Evolutionary conservation across 2,329 filamentous ascomycete genomes (phyloP).

Genomic region (Shiraia sp.): DNA sequence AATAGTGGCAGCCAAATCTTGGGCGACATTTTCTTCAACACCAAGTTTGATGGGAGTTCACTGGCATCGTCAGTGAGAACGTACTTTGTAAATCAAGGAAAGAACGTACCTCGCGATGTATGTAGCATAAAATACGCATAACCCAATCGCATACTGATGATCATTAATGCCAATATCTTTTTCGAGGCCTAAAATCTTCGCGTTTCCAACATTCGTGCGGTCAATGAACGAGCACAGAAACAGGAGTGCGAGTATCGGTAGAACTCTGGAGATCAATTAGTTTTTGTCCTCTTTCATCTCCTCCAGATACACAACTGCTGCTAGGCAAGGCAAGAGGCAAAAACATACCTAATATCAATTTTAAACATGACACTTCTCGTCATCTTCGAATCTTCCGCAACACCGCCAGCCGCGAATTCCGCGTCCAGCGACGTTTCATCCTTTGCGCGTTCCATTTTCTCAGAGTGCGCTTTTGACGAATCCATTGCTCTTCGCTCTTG

Average conservation of each 20-base stretch:
- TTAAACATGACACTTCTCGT: conserved; percentile 54
- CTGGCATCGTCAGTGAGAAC: conserved; percentile 36
- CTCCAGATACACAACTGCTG: conserved; percentile 2
- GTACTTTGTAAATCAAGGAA: background rate
- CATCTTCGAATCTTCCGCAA: conserved; percentile 11
- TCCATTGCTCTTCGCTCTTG: too few relatives aligned
- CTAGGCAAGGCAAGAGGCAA: conserved; percentile 2
- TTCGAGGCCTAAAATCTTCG: conserved; percentile 67
- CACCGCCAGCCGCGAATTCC: conserved; percentile 21
- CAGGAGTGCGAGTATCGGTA: conserved; percentile 65
- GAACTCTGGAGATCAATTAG: too few relatives aligned
- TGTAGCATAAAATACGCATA: conserved; percentile 68
- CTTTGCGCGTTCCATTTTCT: conserved; percentile 34
- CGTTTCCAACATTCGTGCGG: conserved; percentile 74
- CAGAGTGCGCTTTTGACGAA: too few relatives aligned
- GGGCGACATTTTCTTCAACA: conserved; percentile 65
- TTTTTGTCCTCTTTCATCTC: background rate
- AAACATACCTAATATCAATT: conserved; percentile 54
- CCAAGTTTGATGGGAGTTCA: conserved; percentile 66
- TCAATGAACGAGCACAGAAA: conserved; percentile 70
- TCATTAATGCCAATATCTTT: conserved; percentile 58
- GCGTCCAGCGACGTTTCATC: conserved; percentile 18
- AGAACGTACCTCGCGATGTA: conserved; percentile 60
- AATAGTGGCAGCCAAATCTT: conserved; percentile 64
- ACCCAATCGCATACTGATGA: conserved; percentile 65